Evolutionary conservation across 73 alveolate species (phyloP).

Genomic region (Paramecium primaurelia): DNA sequence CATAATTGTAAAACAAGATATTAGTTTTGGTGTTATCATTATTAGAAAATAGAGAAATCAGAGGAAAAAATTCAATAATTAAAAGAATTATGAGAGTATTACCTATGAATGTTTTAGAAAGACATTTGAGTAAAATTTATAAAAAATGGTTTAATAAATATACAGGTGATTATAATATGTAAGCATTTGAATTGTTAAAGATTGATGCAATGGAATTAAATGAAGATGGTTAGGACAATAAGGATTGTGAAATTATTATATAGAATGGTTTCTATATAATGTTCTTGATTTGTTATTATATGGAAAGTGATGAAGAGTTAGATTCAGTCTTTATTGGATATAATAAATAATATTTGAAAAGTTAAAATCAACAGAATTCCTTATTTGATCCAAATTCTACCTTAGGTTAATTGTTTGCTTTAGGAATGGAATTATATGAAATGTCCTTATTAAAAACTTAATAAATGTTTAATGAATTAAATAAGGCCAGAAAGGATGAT

Average conservation of each 20-base stretch:
- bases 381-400: conserved; percentile 53
- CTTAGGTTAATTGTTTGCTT: conserved; percentile 24
- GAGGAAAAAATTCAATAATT: conserved; percentile 14
- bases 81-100: conserved; percentile 57
- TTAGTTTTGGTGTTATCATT: conserved; percentile 40
- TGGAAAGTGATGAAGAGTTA: conserved; percentile 25
- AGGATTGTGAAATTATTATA: conserved; percentile 31
- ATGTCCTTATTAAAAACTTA: conserved; percentile 67
- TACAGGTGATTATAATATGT: not conserved
- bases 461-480: conserved; percentile 54
- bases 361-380: not conserved
- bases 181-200: conserved; percentile 45
- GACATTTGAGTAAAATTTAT: conserved; percentile 36
- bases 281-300: conserved; percentile 49
- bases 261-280: conserved; percentile 56
- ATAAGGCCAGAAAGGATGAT: not conserved
- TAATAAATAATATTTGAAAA: not conserved
- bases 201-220: conserved; percentile 11
- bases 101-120: conserved; percentile 45
- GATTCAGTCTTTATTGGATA: not conserved
- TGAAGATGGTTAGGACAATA: not conserved
- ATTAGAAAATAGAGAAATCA: conserved; percentile 53
- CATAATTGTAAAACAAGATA: conserved; percentile 47
- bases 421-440: conserved; percentile 18
- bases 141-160: conserved; percentile 31